A percentile compares a stretch with the other conserved stretches of the same genome.
Conservation (phyloP, 140 eudicot species). For the Erigeron philadelphicus region DNA sequence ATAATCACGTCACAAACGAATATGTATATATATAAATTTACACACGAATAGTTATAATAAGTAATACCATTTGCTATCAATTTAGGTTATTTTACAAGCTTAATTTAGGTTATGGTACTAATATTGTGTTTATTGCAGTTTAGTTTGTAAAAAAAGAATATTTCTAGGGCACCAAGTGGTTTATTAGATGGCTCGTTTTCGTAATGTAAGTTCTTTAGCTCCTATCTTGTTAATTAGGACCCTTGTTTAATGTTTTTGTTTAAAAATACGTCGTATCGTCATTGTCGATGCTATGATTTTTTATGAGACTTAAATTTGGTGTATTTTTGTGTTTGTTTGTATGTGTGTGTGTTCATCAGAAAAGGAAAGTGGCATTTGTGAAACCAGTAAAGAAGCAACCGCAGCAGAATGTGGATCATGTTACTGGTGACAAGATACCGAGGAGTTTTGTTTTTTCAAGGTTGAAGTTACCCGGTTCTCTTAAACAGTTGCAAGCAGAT, state of each 20-base stretch:
- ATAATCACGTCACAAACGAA: no score
- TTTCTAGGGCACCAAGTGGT: slow-evolving; percentile 8
- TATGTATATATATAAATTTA: no score
- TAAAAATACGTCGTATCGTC: neutral
- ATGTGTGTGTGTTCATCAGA: slow-evolving; percentile 32
- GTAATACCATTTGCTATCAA: no score
- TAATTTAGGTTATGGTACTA: slow-evolving; percentile 17
- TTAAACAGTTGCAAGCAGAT: slow-evolving; percentile 69
- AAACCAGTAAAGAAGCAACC: slow-evolving; percentile 52
- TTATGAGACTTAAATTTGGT: neutral
- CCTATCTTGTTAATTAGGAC: neutral
- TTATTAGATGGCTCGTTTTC: slow-evolving; percentile 37
- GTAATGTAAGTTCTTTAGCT: slow-evolving; percentile 29
- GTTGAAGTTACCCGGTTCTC: slow-evolving; percentile 63
- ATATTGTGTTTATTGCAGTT: slow-evolving; percentile 27
- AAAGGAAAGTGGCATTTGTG: slow-evolving; percentile 61
- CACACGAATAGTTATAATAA: no score
- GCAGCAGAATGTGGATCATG: slow-evolving; percentile 67
- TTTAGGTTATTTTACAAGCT: no score
- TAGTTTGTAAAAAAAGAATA: neutral
- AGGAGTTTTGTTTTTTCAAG: slow-evolving; percentile 81
- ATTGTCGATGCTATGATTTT: neutral
- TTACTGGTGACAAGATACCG: slow-evolving; percentile 85
- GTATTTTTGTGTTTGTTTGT: neutral
- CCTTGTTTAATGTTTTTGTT: neutral